Evolutionary conservation across 495 filamentous ascomycete species (phyloP).

Genomic region (Aspergillus panamensis): DNA sequence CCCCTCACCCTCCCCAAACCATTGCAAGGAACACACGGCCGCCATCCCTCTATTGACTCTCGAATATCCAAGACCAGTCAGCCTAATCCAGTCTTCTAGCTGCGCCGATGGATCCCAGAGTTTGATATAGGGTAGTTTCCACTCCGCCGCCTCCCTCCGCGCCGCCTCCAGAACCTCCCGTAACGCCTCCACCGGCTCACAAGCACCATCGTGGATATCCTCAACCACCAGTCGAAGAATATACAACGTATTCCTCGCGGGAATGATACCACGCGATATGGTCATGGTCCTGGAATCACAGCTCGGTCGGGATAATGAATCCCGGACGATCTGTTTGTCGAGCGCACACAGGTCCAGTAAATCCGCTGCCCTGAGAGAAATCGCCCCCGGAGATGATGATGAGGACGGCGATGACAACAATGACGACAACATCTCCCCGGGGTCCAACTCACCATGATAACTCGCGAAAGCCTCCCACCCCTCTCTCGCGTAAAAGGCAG

Average conservation of each 20-base stretch:
- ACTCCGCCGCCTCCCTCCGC: conserved; percentile 1
- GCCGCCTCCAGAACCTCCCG: conserved; percentile 2
- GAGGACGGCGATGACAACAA: no score
- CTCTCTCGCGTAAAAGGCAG: background rate
- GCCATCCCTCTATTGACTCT: background rate
- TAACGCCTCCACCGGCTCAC: background rate
- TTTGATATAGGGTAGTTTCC: conserved; percentile 1
- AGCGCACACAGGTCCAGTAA: background rate
- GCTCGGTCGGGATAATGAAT: background rate
- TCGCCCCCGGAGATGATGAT: background rate
- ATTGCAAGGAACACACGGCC: background rate
- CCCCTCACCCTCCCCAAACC: background rate
- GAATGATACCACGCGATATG: conserved; percentile 9
- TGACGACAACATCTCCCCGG: no score
- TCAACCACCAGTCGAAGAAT: conserved; percentile 6
- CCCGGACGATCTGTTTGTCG: background rate
- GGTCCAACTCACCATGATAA: background rate
- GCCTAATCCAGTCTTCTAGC: background rate
- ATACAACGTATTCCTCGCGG: conserved; percentile 11
- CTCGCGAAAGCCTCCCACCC: conserved; percentile 5
- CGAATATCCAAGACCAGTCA: background rate
- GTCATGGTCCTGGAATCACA: background rate
- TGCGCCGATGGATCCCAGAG: conserved; percentile 1
- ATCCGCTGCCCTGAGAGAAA: background rate
- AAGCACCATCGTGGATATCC: background rate